Evolutionary conservation across 2,329 filamentous ascomycete genomes (phyloP).

Genomic region (Aspergillus persii): DNA sequence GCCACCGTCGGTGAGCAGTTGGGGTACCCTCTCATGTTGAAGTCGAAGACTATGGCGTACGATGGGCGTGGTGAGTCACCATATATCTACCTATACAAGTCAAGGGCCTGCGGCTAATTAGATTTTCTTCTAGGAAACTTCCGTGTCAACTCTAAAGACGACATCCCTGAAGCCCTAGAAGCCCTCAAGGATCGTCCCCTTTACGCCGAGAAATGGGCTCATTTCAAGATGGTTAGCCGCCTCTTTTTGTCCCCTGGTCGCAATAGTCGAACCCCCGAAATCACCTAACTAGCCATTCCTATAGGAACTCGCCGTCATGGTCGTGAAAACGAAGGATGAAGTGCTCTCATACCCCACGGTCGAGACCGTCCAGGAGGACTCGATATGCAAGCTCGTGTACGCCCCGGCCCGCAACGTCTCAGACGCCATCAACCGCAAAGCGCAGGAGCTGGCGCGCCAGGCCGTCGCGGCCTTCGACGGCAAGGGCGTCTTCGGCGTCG

Average conservation of each 20-base stretch:
- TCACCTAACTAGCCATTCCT: neutral
- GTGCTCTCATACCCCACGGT: slow-evolving; percentile 80
- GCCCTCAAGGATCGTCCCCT: slow-evolving; percentile 67
- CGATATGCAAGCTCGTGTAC: slow-evolving; percentile 90
- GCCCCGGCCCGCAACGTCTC: slow-evolving; percentile 74
- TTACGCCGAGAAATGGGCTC: slow-evolving; percentile 87
- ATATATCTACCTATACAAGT: neutral
- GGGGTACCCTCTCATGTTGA: slow-evolving; percentile 88
- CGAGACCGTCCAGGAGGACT: slow-evolving; percentile 93
- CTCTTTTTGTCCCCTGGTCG: neutral
- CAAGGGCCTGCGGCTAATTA: neutral
- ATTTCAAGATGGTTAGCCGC: slow-evolving; percentile 63
- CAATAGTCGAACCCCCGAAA: slow-evolving; percentile 9
- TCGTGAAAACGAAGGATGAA: slow-evolving; percentile 78
- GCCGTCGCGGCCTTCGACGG: slow-evolving; percentile 80
- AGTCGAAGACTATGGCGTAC: slow-evolving; percentile 85
- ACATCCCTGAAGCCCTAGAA: slow-evolving; percentile 65
- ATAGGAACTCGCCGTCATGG: slow-evolving; percentile 85
- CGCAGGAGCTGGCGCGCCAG: slow-evolving; percentile 72
- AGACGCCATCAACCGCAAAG: slow-evolving; percentile 58
- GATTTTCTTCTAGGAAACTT: slow-evolving; percentile 55
- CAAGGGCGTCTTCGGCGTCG: slow-evolving; percentile 91
- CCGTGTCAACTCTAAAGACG: slow-evolving; percentile 57
- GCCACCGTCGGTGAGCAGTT: slow-evolving; percentile 61
- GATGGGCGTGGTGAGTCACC: slow-evolving; percentile 70